Percentiles rank a stretch among this genome's conserved stretches.
These are phyloP conservation scores for Phytophthora hybrid DNA, from an alignment of 352 stramenopile genomes.

Conservation along the genomic window DNA sequence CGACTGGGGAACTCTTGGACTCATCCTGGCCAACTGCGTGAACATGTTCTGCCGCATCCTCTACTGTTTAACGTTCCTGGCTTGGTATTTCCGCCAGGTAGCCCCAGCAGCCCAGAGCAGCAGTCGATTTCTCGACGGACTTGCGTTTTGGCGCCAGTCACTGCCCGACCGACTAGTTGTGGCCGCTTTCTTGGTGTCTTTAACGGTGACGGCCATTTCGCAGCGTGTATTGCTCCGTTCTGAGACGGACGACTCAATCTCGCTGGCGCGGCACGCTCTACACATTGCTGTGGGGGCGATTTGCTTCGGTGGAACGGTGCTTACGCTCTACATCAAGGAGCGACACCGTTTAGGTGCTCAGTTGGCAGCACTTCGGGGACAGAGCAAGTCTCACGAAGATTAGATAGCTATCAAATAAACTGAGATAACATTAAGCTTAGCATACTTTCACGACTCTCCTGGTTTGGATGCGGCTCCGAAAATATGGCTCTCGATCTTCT, in stretches of 20 bases:
- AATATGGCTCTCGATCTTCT: constrained; percentile 87
- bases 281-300: constrained; percentile 58
- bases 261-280: constrained; percentile 45
- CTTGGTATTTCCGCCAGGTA: constrained; percentile 53
- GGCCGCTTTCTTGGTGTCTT: constrained; percentile 49
- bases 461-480: too few species aligned
- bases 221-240: constrained; percentile 48
- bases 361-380: constrained; percentile 37
- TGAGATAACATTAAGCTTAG: background rate
- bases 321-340: constrained; percentile 61
- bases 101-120: background rate
- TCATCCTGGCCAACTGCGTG: constrained; percentile 89
- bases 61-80: constrained; percentile 83
- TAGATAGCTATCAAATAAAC: constrained; percentile 25
- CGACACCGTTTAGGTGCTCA: constrained; percentile 49
- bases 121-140: constrained; percentile 20
- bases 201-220: constrained; percentile 50
- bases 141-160: constrained; percentile 62
- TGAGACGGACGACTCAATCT: constrained; percentile 23
- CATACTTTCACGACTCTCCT: constrained; percentile 1
- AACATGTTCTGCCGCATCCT: constrained; percentile 89
- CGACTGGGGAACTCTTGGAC: constrained; percentile 65
- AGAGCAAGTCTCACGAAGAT: constrained; percentile 33
- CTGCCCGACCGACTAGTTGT: constrained; percentile 64
- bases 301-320: constrained; percentile 53